Evolutionary conservation across 352 stramenopile species (phyloP).

Genomic region (Phytophthora sansomeana): DNA sequence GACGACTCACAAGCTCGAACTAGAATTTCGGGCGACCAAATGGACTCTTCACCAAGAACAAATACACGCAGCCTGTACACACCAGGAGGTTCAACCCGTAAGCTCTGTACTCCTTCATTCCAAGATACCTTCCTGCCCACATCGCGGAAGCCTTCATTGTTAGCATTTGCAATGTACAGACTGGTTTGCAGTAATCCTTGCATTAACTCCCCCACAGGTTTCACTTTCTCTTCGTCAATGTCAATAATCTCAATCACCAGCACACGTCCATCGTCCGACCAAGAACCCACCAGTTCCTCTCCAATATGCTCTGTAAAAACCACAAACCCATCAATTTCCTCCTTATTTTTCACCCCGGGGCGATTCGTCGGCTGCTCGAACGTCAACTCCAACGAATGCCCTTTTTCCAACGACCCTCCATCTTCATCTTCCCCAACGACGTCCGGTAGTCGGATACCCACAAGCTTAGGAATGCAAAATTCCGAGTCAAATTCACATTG

Average conservation of each 20-base stretch:
- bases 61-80: slow-evolving; percentile 41
- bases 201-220: slow-evolving; percentile 56
- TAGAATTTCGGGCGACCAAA: slow-evolving; percentile 31
- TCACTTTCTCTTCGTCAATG: slow-evolving; percentile 44
- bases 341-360: slow-evolving; percentile 36
- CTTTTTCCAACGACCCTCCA: slow-evolving; percentile 33
- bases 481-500: slow-evolving; percentile 61
- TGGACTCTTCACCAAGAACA: background rate
- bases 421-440: slow-evolving; percentile 19
- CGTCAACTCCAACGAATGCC: slow-evolving; percentile 59
- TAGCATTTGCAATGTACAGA: slow-evolving; percentile 6
- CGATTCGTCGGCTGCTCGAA: slow-evolving; percentile 67
- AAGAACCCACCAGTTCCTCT: slow-evolving; percentile 47
- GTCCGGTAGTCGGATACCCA: slow-evolving; percentile 60
- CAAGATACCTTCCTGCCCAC: background rate
- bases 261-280: slow-evolving; percentile 47
- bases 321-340: slow-evolving; percentile 55
- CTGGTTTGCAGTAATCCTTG: slow-evolving; percentile 42
- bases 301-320: slow-evolving; percentile 68
- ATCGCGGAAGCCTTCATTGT: background rate
- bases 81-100: slow-evolving; percentile 52
- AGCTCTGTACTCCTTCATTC: slow-evolving; percentile 30
- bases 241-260: slow-evolving; percentile 52
- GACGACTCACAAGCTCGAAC: slow-evolving; percentile 31
- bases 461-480: slow-evolving; percentile 63